Evolutionary conservation across 768 basidiomycete genomes (phyloP), one percentile per base, ranked within the genome.

Genomic region (Tulasnella sp.): DNA sequence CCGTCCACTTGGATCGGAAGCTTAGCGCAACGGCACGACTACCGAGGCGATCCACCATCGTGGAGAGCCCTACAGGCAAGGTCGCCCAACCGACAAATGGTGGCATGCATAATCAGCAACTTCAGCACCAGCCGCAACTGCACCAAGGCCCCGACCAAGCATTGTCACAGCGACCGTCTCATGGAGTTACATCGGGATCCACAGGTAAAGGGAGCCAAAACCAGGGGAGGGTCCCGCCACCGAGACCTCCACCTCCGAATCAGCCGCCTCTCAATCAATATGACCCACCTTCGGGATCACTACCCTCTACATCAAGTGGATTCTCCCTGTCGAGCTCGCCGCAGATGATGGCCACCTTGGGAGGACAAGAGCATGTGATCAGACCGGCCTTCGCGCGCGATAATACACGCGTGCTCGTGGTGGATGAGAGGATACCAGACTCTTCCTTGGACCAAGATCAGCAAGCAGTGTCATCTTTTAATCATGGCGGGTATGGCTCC

Each of bases 1-100:
- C 89, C 9, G 88, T 91, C 43, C 88, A 93, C 70, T 78, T 99
- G 34, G 92, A 97, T 71, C 86, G 96, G 55, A 98, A 98, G 69
- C 75, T 94, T 43, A 96, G 92, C 29, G 88, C 93, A 50, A 94
- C 91, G 1, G 91, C 96, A 25, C 82, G 87, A 48, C 68, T 94
- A 59, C 91, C 94, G 4, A 92, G 90, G 70, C 84, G 92, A 38
- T 96, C 94, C 24, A 98, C 90, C 7, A 84, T 99, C 43, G 85
- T 99, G 50, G 94, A 99, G 70, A 91, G 88, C 65, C 96, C 96
- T 43, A 79, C 90, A 10, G 93, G 92, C 43, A 81, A 84, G 68
- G 84, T 82, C 60, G 92, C 87, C 4, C 85, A 89, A 65, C 78
- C 85, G 17, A 80, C 81, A 0, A 84, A 88, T 57, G 70, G 75